A percentile compares a stretch with the other conserved stretches of the same genome.
phyloP scores from a whole-genome alignment of 305 asterid species.

The Fraxinus albicans region DNA sequence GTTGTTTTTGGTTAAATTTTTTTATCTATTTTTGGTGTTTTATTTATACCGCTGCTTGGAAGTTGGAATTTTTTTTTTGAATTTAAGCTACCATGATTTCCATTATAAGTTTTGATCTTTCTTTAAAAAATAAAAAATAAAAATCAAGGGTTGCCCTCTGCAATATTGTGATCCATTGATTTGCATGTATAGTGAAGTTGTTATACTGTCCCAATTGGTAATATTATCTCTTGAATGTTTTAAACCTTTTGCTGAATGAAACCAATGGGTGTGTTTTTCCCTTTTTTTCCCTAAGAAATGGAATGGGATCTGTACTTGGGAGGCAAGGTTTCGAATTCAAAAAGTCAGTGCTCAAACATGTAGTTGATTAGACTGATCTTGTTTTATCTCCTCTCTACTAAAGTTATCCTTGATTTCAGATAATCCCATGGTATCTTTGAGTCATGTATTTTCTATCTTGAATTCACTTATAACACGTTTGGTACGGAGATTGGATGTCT shows the following conservation, averaged over 20 bases:
- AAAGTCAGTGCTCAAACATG: neutral
- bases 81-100: neutral
- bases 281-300: neutral
- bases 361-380: neutral
- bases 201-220: neutral
- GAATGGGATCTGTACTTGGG: constrained; percentile 7
- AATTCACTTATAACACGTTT: neutral
- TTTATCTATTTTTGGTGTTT: constrained; percentile 9
- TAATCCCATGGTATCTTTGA: neutral
- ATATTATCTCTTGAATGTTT: neutral
- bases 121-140: neutral
- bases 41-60: constrained; percentile 21
- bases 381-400: neutral
- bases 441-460: neutral
- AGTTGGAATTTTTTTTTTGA: neutral
- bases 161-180: constrained; percentile 9
- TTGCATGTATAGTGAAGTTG: neutral
- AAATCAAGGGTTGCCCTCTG: neutral
- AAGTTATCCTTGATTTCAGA: neutral
- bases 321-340: neutral
- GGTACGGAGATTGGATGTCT: neutral
- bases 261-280: neutral
- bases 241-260: neutral
- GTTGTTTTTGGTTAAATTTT: neutral
- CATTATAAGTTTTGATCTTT: neutral